A percentile compares a stretch with the other conserved stretches of the same genome.
phyloP scores from a whole-genome alignment of 2,329 filamentous ascomycete genomes.

The Ceratocystis eucalypticola region DNA sequence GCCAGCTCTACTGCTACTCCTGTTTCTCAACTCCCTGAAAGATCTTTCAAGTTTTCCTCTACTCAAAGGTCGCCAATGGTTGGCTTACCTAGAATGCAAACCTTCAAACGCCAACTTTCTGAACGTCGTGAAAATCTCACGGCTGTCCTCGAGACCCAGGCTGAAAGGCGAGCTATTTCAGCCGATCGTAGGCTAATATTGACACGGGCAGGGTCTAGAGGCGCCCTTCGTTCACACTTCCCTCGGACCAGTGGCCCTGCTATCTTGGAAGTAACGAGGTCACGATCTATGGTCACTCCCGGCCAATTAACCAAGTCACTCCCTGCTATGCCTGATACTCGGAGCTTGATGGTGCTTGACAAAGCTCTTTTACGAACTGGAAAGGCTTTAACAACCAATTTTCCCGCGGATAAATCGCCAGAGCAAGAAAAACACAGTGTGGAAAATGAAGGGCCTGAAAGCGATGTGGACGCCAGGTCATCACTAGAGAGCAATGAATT shows the following conservation, averaged over 20 bases:
- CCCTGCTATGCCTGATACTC: background rate
- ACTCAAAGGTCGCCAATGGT: constrained; percentile 8
- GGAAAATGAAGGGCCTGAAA: background rate
- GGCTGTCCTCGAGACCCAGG: constrained; percentile 46
- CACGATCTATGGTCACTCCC: background rate
- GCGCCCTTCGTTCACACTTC: constrained; percentile 9
- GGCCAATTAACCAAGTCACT: background rate
- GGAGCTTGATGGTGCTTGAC: background rate
- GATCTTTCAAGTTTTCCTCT: constrained; percentile 8
- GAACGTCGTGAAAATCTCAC: constrained; percentile 63
- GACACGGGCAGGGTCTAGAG: constrained; percentile 27
- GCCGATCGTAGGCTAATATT: constrained; percentile 37
- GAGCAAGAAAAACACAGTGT: background rate
- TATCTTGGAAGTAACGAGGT: constrained; percentile 25
- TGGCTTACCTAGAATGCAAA: constrained; percentile 60
- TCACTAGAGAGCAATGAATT: background rate
- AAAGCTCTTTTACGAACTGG: background rate
- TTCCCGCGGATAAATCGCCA: background rate
- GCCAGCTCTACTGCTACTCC: background rate
- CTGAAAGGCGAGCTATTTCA: constrained; percentile 60
- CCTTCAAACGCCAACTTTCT: constrained; percentile 71
- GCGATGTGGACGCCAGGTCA: background rate
- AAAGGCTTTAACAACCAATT: background rate
- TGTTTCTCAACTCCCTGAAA: background rate
- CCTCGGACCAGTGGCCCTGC: constrained; percentile 39